Evolutionary conservation across 257 asterid genomes (phyloP), one percentile per base, ranked within the genome.

Genomic region (Solanum clarkiae): DNA sequence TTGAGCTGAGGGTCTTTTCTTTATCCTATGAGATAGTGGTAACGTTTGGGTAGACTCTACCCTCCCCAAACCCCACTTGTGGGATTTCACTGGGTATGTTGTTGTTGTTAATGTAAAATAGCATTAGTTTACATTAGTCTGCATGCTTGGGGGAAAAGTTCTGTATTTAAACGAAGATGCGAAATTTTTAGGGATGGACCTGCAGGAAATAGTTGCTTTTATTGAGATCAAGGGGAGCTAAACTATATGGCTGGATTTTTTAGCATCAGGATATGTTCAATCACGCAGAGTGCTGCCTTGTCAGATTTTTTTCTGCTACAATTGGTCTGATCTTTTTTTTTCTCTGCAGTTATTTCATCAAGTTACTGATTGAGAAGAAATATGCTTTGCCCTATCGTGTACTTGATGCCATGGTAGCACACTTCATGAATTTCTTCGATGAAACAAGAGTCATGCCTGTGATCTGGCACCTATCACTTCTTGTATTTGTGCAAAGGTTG

Each of bases 401-500:
- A 13, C 93, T 97, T 62, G 98, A 97, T 89, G 98, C 98, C 17
- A 89, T 97, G 94, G 97, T 93, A 72, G 92, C 91, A 86, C 99
- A 97, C 88, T 97, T 95, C 86, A 91, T 94, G 99, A 93, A 55
- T 88, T 95, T 93, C 91, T 86, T 84, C 18, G 94, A 91, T 11
- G 98, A 96, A 47, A 86, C 96, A 16, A 93, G 97, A 85, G 85
- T 89, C 89, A 97, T 97, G 99, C 99, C 98, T 69, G 98, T 95
- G 84, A 95, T 97, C 86, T 97, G 99, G 98, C 99, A 97, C 86
- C 98, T 92, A 86, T 97, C 98, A 59, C 98, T 97, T 84, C 98
- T 97, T 84, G 98, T 97, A 86, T 94, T 97, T 90, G 98, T 91
- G 40, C 98, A 95, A 88, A 95, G 98, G 98, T 93, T 81, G 44